Base-by-base conservation (phyloP, 257 asterid species). In the Solanum bulbocastanum region DNA sequence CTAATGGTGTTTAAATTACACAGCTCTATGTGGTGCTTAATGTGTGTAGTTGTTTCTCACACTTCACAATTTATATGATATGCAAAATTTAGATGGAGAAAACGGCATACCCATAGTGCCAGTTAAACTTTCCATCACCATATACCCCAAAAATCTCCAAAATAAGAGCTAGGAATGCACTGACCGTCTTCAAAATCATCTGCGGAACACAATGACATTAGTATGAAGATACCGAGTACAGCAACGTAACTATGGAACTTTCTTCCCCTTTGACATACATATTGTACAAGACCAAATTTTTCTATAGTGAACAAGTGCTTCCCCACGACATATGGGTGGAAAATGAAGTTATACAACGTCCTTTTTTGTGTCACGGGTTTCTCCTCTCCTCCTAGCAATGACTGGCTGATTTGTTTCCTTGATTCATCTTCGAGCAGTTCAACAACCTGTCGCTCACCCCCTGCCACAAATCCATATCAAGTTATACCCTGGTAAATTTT, bases 161-260 rank as follows among this genome's bases (percentile, higher is more conserved):
- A 39, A 97, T 37, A 9, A 97, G 83, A 30, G 99, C 95, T 89
- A 97, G 91, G 87, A 97, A 91, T 74, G 99, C 96, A 88, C 98
- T 96, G 1, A 93, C 44, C 22, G 96, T 94, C 96, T 97, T 97
- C 95, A 95, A 89, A 92, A 97, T 97, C 99, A 97, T 97, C 99
- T 97, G 87, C 4, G 30, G 62, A 85, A 71, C 88, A n/a, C 74
- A 83, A 49, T 5, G 1, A 3, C 8, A 82, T 18, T 82, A 49
- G 69, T 49, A 32, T 82, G 69, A 49, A 82, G 69, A 49, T 30
- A 30, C 22, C 4, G 20, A 82, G 30, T 82, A 82, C 32, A 82
- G 18, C 22, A 49, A 5, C 20, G 4, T 81, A 81, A 37, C 8
- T 46, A 32, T 82, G 32, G 65, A 82, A 84, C 81, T 27, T n/a